Percentiles rank a stretch among this genome's conserved stretches.
Evolutionary conservation across 1,284 basidiomycete species (phyloP).

Genomic region (Leccinum huronense): DNA sequence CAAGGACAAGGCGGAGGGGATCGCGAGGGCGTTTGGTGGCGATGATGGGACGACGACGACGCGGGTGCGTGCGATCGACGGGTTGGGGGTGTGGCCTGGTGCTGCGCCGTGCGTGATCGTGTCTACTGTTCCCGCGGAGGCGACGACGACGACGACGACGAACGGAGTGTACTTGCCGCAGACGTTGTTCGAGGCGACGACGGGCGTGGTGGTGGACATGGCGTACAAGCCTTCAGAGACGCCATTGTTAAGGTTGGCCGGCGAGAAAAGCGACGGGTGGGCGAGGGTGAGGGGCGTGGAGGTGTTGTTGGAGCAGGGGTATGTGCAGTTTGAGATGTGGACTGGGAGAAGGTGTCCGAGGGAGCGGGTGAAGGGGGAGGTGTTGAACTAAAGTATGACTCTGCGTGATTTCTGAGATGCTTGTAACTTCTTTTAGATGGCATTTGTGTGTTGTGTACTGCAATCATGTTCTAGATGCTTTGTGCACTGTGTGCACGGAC

Average conservation of each 20-base stretch:
- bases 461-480: no score
- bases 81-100: slow-evolving; percentile 55
- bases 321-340: slow-evolving; percentile 82
- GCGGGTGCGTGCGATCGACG: slow-evolving; percentile 56
- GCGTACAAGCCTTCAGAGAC: slow-evolving; percentile 86
- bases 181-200: slow-evolving; percentile 48
- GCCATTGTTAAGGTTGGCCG: slow-evolving; percentile 59
- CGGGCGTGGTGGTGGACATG: slow-evolving; percentile 83
- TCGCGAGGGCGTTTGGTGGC: slow-evolving; percentile 67
- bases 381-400: slow-evolving; percentile 49
- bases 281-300: slow-evolving; percentile 74
- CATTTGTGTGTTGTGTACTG: no score
- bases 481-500: no score
- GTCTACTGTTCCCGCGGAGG: slow-evolving; percentile 82
- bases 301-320: slow-evolving; percentile 85
- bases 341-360: slow-evolving; percentile 63
- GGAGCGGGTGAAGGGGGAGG: slow-evolving; percentile 44
- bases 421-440: no score
- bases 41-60: slow-evolving; percentile 35
- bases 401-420: background rate
- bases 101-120: slow-evolving; percentile 75
- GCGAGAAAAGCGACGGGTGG: slow-evolving; percentile 57
- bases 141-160: slow-evolving; percentile 46
- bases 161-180: slow-evolving; percentile 53
- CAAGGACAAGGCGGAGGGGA: slow-evolving; percentile 62